Conservation (phyloP, 2,329 filamentous ascomycete species). For the Cryphonectria naterciae region DNA sequence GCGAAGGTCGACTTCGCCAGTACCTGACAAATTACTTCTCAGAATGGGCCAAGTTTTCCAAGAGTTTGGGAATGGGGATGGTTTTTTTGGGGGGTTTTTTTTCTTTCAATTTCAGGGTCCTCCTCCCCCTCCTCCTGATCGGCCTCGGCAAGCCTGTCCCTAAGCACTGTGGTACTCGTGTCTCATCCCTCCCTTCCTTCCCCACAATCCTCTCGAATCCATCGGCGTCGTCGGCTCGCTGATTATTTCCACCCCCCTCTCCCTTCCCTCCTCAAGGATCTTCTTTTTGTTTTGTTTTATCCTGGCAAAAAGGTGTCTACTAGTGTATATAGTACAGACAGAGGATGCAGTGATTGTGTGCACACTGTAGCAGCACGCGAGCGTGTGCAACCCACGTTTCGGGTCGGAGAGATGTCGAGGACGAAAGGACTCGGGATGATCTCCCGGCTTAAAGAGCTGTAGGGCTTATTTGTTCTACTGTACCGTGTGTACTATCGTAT, state of each 20-base stretch:
- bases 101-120: background rate
- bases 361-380: background rate
- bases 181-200: background rate
- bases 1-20: background rate
- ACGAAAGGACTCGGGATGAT: background rate
- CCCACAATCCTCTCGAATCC: conserved; percentile 5
- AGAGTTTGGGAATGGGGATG: background rate
- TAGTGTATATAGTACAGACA: background rate
- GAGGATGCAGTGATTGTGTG: no score
- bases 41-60: no score
- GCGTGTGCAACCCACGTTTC: background rate
- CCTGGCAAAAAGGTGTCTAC: background rate
- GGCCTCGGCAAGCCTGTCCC: background rate
- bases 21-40: background rate
- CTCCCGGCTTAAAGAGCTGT: background rate
- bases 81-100: no score
- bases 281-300: background rate
- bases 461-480: background rate
- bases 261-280: background rate
- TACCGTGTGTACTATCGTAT: background rate
- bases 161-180: no score
- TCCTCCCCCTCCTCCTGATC: background rate
- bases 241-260: background rate
- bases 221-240: background rate
- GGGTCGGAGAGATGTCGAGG: background rate